Evolutionary conservation across 148 eudicot species (phyloP).

Genomic region (Fagopyrum homotropicum): DNA sequence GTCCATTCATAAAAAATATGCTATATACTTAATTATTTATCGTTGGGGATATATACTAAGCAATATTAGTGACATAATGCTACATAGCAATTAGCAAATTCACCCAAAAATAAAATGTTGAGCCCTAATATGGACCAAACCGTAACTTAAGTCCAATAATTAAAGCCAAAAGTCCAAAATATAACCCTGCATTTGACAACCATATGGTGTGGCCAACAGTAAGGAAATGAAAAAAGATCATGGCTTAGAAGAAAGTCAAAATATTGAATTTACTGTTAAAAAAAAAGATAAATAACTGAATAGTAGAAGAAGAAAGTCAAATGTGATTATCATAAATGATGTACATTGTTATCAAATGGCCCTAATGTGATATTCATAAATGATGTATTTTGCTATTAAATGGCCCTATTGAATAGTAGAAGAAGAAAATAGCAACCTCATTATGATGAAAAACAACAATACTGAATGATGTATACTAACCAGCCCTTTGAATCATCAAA

Average conservation of each 20-base stretch:
- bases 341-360: background rate
- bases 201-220: background rate
- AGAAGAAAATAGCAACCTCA: background rate
- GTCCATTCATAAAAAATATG: no score
- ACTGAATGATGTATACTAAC: slow-evolving; percentile 30
- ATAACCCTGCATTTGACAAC: background rate
- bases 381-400: background rate
- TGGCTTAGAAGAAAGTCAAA: background rate
- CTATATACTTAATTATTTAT: no score
- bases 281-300: background rate
- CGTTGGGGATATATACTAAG: no score
- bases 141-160: background rate
- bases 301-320: no score
- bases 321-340: no score
- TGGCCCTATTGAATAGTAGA: background rate
- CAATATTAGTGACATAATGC: no score
- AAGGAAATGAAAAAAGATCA: background rate
- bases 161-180: background rate
- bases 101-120: background rate
- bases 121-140: background rate
- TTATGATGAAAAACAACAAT: background rate
- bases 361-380: background rate
- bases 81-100: no score
- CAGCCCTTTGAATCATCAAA: slow-evolving; percentile 74
- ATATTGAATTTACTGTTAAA: background rate